Percentiles rank a stretch among this genome's conserved stretches.
Evolutionary conservation across 768 basidiomycete genomes (phyloP).

Genomic region (Mycena capillaripes): DNA sequence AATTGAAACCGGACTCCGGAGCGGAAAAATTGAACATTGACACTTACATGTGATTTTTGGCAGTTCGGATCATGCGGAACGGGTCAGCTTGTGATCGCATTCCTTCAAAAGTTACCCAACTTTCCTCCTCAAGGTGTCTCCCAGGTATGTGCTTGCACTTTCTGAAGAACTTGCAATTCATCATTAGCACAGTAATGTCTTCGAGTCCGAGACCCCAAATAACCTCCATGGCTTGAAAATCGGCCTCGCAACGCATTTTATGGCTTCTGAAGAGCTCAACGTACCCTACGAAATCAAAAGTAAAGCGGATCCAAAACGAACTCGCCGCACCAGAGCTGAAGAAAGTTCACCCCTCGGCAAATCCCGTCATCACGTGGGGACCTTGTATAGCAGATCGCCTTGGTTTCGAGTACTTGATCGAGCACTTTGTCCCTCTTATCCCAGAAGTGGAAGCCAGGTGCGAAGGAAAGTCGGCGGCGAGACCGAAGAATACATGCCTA

Average conservation of each 20-base stretch:
- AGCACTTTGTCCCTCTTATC: conserved; percentile 28
- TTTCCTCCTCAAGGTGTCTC: too few species aligned
- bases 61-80: too few species aligned
- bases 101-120: too few species aligned
- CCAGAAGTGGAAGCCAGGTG: conserved; percentile 24
- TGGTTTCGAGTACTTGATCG: conserved; percentile 43
- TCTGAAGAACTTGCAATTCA: neutral
- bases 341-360: conserved; percentile 52
- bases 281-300: conserved; percentile 52
- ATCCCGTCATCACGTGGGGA: conserved; percentile 56
- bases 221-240: conserved; percentile 52
- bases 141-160: neutral
- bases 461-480: conserved; percentile 22
- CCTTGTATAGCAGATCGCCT: conserved; percentile 52
- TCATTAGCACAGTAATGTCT: neutral
- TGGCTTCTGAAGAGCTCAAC: conserved; percentile 59
- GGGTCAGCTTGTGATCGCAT: too few species aligned
- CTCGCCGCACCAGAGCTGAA: conserved; percentile 48
- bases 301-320: conserved; percentile 43
- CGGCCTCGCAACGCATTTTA: conserved; percentile 51
- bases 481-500: conserved; percentile 18
- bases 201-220: conserved; percentile 15
- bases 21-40: too few species aligned
- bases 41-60: too few species aligned
- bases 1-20: too few species aligned